Evolutionary conservation across 1,284 basidiomycete genomes (phyloP).

Genomic region (Rhodotorula sp.): DNA sequence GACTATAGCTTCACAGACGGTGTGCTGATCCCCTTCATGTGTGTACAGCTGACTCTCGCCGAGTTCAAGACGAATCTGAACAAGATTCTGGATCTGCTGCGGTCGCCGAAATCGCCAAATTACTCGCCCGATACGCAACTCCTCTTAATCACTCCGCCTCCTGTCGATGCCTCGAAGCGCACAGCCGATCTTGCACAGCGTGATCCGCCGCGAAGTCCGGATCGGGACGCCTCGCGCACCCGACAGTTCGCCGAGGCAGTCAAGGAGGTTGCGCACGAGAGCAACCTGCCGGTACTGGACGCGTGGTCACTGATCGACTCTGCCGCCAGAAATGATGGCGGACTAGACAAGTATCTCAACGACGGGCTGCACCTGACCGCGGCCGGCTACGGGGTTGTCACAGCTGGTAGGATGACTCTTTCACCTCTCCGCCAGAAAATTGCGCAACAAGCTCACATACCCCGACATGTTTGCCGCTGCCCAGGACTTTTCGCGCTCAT

Average conservation of each 20-base stretch:
- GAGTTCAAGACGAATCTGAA: slow-evolving; percentile 66
- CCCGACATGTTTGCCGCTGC: background rate
- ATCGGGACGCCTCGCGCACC: slow-evolving; percentile 62
- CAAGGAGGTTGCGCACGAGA: slow-evolving; percentile 54
- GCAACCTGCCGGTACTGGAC: slow-evolving; percentile 57
- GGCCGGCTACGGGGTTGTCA: slow-evolving; percentile 64
- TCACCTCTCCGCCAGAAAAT: background rate
- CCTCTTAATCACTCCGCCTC: slow-evolving; percentile 78
- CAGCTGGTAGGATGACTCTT: slow-evolving; percentile 7
- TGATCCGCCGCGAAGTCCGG: slow-evolving; percentile 27
- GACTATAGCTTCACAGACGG: background rate
- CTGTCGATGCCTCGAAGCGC: slow-evolving; percentile 62
- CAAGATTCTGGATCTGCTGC: slow-evolving; percentile 63
- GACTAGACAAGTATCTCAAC: slow-evolving; percentile 41
- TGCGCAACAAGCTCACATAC: background rate
- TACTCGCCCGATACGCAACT: slow-evolving; percentile 73
- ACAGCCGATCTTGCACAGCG: slow-evolving; percentile 36
- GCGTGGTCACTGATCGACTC: slow-evolving; percentile 33
- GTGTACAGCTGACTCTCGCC: slow-evolving; percentile 59
- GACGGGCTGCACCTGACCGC: slow-evolving; percentile 77
- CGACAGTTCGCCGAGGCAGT: slow-evolving; percentile 68
- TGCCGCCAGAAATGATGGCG: slow-evolving; percentile 24
- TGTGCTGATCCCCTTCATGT: background rate
- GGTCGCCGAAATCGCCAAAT: slow-evolving; percentile 60
- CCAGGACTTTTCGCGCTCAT: slow-evolving; percentile 24